Base-by-base conservation (phyloP, 2,329 filamentous ascomycete genomes). In the Hirsutella thompsonii region DNA sequence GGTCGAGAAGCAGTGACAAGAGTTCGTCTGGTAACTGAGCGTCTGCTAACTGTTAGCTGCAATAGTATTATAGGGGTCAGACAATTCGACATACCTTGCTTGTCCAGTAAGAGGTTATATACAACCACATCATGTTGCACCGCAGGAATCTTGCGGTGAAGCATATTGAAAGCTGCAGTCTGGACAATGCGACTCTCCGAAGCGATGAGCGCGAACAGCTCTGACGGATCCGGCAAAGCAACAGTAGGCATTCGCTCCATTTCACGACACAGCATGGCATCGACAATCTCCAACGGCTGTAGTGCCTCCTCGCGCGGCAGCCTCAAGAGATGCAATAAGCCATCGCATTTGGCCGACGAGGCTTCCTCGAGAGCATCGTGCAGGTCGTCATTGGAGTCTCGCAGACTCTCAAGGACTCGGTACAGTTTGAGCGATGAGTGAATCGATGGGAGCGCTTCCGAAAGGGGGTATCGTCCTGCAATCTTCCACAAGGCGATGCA, bases 311-410 rank as follows among this genome's bases (percentile, higher is more conserved):
- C 59, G 11, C 70, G 59, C 2, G 64, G 58, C 2, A 72, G 52
- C 35, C 76, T 77, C 18, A 93, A 71, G 1, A 89, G 64, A 8
- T 70, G 64, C 14, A 89, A 60, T 3, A 92, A 55, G 1, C 72
- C 74, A 4, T 63, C 56, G 2, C 74, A 74, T 30, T 81, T 72
- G 0, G 61, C 57, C 16, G 70, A 59, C n/a, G 74, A 66, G 9
- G 72, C 70, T 11, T 79, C 72, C 40, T 72, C 72, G 53, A 90
- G 72, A 0, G 78, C 77, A 52, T 95, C 89, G 13, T 78, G 63
- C 1, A 95, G 69, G 55, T 96, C 90, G 47, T 96, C 90, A 47
- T 94, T 95, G 2, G 81, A 71, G 16, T 89, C 82, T 16, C 77
- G 68, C 0, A 90, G 60, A 3, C 65, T 67, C 46, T 78, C 73